These are phyloP conservation scores for Termitomyces sp. DNA, from an alignment of 768 basidiomycete species.

Conservation along the genomic window DNA sequence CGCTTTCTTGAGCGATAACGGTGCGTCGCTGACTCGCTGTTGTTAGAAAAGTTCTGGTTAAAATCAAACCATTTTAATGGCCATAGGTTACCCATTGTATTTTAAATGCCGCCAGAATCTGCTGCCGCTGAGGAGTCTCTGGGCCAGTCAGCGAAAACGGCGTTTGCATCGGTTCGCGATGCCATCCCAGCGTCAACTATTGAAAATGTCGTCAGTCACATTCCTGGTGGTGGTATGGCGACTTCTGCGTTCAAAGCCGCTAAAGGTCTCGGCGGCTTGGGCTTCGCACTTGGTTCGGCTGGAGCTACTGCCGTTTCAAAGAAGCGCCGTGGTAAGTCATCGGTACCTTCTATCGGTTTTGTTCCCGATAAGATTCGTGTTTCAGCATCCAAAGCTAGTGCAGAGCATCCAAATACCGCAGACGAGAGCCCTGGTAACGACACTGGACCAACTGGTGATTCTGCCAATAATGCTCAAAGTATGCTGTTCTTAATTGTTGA, in stretches of 20 bases:
- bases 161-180: neutral
- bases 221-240: conserved; percentile 2
- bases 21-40: neutral
- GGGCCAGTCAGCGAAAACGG: neutral
- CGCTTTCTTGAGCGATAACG: neutral
- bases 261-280: conserved; percentile 3
- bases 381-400: conserved; percentile 1
- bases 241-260: conserved; percentile 5
- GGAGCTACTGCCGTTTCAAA: conserved; percentile 1
- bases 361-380: neutral
- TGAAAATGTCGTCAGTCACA: neutral
- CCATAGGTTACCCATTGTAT: too few relatives aligned
- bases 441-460: neutral
- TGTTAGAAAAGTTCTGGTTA: too few relatives aligned
- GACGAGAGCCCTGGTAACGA: neutral
- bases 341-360: neutral
- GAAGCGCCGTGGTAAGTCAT: neutral
- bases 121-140: neutral
- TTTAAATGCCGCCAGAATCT: neutral
- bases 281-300: neutral
- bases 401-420: neutral
- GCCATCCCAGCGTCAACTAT: neutral
- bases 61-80: too few relatives aligned
- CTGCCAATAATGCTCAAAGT: neutral
- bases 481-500: too few relatives aligned